These are phyloP conservation scores for Smallanthus sonchifolius DNA, from an alignment of 129 eudicot species.

Conservation along the genomic window DNA sequence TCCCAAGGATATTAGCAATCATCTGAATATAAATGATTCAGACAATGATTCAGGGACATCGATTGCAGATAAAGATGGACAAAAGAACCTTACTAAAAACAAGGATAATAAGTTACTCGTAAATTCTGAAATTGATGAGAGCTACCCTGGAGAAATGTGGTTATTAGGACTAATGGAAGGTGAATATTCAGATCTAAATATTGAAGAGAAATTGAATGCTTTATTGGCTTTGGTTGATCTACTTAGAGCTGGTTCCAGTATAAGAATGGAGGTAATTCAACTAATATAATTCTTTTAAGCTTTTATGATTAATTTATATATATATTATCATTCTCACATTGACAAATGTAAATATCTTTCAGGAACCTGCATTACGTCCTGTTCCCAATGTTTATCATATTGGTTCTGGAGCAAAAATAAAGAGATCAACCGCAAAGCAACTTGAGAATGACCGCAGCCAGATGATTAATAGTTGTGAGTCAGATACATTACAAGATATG, in stretches of 20 bases:
- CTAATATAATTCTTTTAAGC: not conserved
- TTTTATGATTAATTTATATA: not conserved
- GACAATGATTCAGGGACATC: slow-evolving; percentile 41
- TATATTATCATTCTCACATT: not conserved
- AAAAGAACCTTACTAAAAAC: slow-evolving; percentile 17
- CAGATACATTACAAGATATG: slow-evolving; percentile 27
- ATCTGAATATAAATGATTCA: slow-evolving; percentile 36
- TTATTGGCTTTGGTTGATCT: slow-evolving; percentile 72
- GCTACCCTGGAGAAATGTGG: slow-evolving; percentile 92
- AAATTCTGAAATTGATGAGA: slow-evolving; percentile 80
- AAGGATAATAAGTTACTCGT: slow-evolving; percentile 24
- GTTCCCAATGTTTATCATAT: slow-evolving; percentile 41
- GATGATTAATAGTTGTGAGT: slow-evolving; percentile 22
- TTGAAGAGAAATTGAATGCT: slow-evolving; percentile 85
- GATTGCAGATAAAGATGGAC: slow-evolving; percentile 23
- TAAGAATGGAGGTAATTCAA: slow-evolving; percentile 60
- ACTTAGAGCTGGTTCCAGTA: slow-evolving; percentile 66
- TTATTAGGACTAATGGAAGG: slow-evolving; percentile 84
- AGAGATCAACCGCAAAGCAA: slow-evolving; percentile 52
- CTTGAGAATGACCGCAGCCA: slow-evolving; percentile 27
- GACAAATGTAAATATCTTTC: slow-evolving; percentile 21
- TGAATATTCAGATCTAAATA: slow-evolving; percentile 78
- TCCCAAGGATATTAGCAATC: slow-evolving; percentile 37
- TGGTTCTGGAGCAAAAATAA: slow-evolving; percentile 87
- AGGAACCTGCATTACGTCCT: slow-evolving; percentile 50